Percentiles rank a stretch among this genome's conserved stretches.
Evolutionary conservation across 768 basidiomycete genomes (phyloP).

Genomic region (Lactarius tabidus): DNA sequence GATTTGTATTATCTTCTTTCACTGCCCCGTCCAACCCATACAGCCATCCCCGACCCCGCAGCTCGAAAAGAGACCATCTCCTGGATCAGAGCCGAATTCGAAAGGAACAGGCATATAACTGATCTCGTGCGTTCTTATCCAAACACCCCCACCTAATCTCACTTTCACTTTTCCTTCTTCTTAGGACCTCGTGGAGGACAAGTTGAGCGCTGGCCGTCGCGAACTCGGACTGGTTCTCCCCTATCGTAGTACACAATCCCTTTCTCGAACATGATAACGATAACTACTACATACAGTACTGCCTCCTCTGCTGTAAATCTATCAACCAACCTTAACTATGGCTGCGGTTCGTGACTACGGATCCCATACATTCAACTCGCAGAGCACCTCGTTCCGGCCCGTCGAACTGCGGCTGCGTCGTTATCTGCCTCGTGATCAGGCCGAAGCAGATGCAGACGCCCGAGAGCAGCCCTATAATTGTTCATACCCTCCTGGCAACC

Average conservation of each 20-base stretch:
- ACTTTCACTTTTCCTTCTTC: neutral
- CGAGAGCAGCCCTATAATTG: neutral
- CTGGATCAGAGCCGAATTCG: conserved; percentile 74
- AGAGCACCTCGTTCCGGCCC: conserved; percentile 2
- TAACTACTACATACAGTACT: neutral
- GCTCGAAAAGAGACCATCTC: conserved; percentile 61
- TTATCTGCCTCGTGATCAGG: conserved; percentile 3
- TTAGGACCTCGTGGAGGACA: conserved; percentile 60
- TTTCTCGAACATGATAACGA: conserved; percentile 6
- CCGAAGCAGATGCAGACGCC: neutral
- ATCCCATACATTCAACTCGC: neutral
- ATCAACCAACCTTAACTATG: neutral
- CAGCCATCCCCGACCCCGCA: conserved; percentile 59
- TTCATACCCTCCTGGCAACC: neutral
- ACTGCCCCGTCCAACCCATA: neutral
- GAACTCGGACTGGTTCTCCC: conserved; percentile 62
- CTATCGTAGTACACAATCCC: conserved; percentile 17
- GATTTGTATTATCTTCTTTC: conserved; percentile 22
- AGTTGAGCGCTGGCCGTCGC: conserved; percentile 49
- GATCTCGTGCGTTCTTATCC: conserved; percentile 48
- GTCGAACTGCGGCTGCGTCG: neutral
- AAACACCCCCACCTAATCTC: conserved; percentile 2
- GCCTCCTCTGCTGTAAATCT: neutral
- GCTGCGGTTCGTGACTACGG: neutral
- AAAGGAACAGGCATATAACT: conserved; percentile 52